A percentile compares a stretch with the other conserved stretches of the same genome.
phyloP scores from a whole-genome alignment of 805 yeast genomes.

The Cyberlindnera japonica region DNA sequence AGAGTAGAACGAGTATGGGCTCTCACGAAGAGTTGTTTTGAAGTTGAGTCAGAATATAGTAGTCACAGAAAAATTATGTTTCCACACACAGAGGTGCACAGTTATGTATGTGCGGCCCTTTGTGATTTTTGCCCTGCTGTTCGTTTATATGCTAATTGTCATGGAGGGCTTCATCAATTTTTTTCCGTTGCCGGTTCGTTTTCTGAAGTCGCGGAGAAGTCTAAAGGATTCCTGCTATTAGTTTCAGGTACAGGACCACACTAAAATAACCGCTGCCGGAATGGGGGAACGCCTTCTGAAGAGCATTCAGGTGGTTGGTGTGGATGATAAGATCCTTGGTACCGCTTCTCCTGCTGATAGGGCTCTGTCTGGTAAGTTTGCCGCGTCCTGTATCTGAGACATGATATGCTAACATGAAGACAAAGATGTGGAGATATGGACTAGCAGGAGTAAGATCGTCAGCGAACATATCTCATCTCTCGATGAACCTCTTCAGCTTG shows the following conservation, averaged over 20 bases:
- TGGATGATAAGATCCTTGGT: neutral
- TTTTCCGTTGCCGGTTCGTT: constrained; percentile 1
- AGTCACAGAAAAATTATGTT: too few species aligned
- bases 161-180: neutral
- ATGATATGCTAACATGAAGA: constrained; percentile 1
- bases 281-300: constrained; percentile 19
- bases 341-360: neutral
- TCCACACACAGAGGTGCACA: too few species aligned
- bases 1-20: too few species aligned
- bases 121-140: too few species aligned
- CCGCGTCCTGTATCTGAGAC: neutral
- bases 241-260: neutral
- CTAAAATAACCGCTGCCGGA: neutral
- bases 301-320: constrained; percentile 2
- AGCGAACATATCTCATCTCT: constrained; percentile 18
- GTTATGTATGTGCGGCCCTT: too few species aligned
- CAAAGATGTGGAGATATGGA: constrained; percentile 26
- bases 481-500: constrained; percentile 7
- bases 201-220: too few species aligned
- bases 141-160: too few species aligned
- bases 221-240: neutral
- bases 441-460: constrained; percentile 25
- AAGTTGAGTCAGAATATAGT: too few species aligned
- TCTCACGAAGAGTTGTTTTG: too few species aligned
- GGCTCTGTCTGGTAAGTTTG: constrained; percentile 7